Base-by-base conservation (phyloP, 495 filamentous ascomycete species). In the Aspergillus ostianus region DNA sequence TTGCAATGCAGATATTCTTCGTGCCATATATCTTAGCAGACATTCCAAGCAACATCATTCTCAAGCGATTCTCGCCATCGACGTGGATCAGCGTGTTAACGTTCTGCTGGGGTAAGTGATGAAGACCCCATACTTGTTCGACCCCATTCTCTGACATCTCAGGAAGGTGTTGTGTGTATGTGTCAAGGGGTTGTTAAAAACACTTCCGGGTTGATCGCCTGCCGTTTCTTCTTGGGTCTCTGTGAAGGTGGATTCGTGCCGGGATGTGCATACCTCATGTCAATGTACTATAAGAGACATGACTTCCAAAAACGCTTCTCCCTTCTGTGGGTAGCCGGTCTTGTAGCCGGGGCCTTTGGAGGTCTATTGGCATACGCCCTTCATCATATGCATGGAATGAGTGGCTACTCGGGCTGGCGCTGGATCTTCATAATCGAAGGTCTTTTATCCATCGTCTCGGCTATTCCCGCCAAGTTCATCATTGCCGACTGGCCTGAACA, bases 21-120 rank as follows among this genome's bases (percentile, higher is more conserved):
- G 75, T 84, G 3, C 84, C 82, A 56, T 88, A 87, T 62, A 81
- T 84, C 58, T 64, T 83, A n/a, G 77, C 84, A 32, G 86, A 88
- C 64, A 78, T 88, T 36, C 85, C 83, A 13, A 77, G 73, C 59
- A 88, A 87, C 64, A 75, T 89, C 27, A 75, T 88, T 65, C 77
- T 88, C 67, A 86, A 85, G 74, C 82, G 79, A 58, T 67, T 88
- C 15, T 78, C 80, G 0, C 88, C 88, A 13, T 82, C 77, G 7
- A 77, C 73, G 44, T 84, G 78, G 70, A 70, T 85, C 36, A 72
- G 77, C 7, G 57, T 54, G 20, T 75, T 82, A 53, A 78, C 81
- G 72, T 59, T 82, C 27, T 64, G 73, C 18, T 87, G 81, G 82
- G 80, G 77, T 67, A 65, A 18, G 67, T 90, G n/a, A 80, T 32